Evolutionary conservation across 2,329 filamentous ascomycete genomes (phyloP), one percentile per base, ranked within the genome.

Genomic region (Cordyceps militaris): DNA sequence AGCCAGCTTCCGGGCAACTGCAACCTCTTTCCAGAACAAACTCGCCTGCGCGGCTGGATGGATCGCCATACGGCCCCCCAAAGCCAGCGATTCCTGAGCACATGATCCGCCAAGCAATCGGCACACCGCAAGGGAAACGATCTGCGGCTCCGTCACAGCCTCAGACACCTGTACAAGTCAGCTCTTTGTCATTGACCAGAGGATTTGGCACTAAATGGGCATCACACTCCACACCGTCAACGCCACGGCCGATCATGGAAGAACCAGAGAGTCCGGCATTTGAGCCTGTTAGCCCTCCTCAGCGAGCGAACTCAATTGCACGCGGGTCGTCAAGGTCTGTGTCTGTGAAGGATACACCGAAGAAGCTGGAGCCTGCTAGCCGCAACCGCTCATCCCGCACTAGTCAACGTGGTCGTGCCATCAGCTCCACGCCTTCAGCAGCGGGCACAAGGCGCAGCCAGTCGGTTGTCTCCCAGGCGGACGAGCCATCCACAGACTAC

Each of bases 131-230:
- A n/a, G 60, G 65, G 10, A 73, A 69, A 49, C 67, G 67, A 28
- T 58, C 63, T 28, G 69, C 66, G 19, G 65, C 69, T 7, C 65
- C 68, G 16, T 61, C 68, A 10, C 60, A 61, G 32, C 71, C 73
- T 16, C 69, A 69, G 16, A 75, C 73, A 0, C 73, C 73, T 7
- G 61, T 67, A 11, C 64, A 67, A 36, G 64, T 63, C 13, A 67
- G 64, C n/a, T 66, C 66, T 4, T 54, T 59, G 13, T 63, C 69
- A 14, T 58, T 73, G 24, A 66, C 65, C 1, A 66, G 69, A 46
- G 72, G 72, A 0, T 72, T 74, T 59, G 82, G 80, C 46, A 87
- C 84, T 0, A 80, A 79, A 64, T 87, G 84, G 83, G 80, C 75
- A 2, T 72, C 79, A 16, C 76, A 74, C 5, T 77, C 80, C 7